Evolutionary conservation across 257 asterid genomes (phyloP), one percentile per base, ranked within the genome.

Genomic region (Lithospermum erythrorhizon): DNA sequence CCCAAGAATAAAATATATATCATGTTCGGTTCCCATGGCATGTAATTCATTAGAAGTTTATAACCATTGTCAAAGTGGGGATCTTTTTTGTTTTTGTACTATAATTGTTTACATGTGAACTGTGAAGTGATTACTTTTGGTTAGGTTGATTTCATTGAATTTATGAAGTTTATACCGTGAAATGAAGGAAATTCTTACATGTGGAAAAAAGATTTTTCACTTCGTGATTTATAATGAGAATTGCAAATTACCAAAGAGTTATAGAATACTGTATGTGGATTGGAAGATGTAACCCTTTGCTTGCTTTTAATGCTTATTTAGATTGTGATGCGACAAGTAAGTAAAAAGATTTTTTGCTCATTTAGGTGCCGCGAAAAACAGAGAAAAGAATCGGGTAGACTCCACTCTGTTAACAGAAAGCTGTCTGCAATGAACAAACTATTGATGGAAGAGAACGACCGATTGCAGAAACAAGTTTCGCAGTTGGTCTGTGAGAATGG

Each of bases 381-480:
- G 83, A 76, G 96, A 59, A 90, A 87, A 63, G 97, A 87, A 72
- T 74, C 97, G 15, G 70, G 80, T 19, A 70, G 94, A 20, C 89
- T 90, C 47, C 97, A 90, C 75, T 80, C 91, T 61, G 97, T 90
- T 56, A 90, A 90, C 65, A 73, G 95, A 67, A 90, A 90, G 78
- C 70, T 90, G 75, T 55, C 70, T 53, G 96, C 97, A 0, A 85
- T 90, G 97, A 90, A 90, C 69, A 90, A 90, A 73, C 74, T 90
- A 53, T 68, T 90, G 78, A 90, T 90, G 97, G 97, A 90, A 72
- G 97, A 87, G 80, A 90, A 90, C 61, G 97, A 87, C 70, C 88
- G 97, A 61, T 75, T 90, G 74, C 97, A 90, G 74, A 90, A 87
- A 75, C 97, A 87, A 79, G 96, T 90, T 24, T 88, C 98, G 0